Evolutionary conservation across 352 stramenopile genomes (phyloP), one percentile per base, ranked within the genome.

Genomic region (Peronospora destructor): DNA sequence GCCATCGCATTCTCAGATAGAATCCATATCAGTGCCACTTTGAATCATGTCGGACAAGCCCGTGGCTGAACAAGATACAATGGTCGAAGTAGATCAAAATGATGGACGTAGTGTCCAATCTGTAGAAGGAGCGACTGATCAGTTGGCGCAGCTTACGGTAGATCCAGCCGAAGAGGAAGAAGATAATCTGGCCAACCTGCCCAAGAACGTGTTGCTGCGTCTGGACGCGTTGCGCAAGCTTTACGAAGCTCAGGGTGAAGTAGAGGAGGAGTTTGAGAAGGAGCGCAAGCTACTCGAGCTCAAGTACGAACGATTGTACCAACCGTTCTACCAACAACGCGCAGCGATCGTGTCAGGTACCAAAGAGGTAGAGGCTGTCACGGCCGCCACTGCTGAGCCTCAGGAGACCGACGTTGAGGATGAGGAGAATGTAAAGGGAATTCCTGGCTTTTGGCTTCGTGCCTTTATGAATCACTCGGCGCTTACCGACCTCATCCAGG

Each of bases 281-380:
- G 79, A 92, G 59, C 82, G 79, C 49, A 85, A 85, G 59, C 43
- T 60, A 37, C 64, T 92, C 13, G 79, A 92, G 64, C 77, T 92
- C 43, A 92, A 92, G 66, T 92, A 92, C 55, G 79, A 92, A 62
- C 90, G 88, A 64, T 68, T 89, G 10, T 92, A 92, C 64, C 76
- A 90, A 66, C 82, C 78, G 12, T 78, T 92, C 48, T 92, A 89
- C 67, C 33, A 48, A 17, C 66, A 90, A 51, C 82, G 82, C 26
- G 76, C 79, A 11, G 64, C 79, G 49, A 87, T 90, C 44, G 79
- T 92, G 14, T 77, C 75, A 45, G 82, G 82, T 30, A 58, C 68
- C 23, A 91, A 89, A 65, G 81, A 91, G 33, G 77, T 88, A 13
- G 76, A 84, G 5, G 65, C 73, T 10, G 76, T 76, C 10, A 77